Base-by-base conservation (phyloP, 805 yeast genomes). In the Saccharomyces jurei region DNA sequence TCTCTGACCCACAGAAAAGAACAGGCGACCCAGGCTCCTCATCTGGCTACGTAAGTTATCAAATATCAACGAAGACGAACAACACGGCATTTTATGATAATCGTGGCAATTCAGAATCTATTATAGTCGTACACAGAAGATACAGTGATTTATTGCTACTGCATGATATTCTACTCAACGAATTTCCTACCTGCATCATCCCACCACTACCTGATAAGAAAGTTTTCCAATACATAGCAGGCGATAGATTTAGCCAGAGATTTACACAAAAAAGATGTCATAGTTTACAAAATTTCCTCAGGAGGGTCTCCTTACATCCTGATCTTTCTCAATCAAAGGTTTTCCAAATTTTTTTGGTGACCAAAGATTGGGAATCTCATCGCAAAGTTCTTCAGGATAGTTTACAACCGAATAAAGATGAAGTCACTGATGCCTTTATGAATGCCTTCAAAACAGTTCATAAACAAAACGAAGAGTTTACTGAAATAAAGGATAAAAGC, bases 171-270 rank as follows among this genome's bases (percentile, higher is more conserved):
- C 74, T 92, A 52, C 68, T 77, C 51, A 84, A 82, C 60, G 97
- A 91, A 66, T 87, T 76, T 66, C 96, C 97, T 0, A 87, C 94
- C 3, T 77, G 88, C 56, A 81, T 94, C 13, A 81, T 92, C 0
- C 99, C 99, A 0, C 97, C 98, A 13, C 76, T 92, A 52, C 99
- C 99, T 0, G 95, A 92, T 58, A 91, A 90, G 69, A 88, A 87
- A 73, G 81, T 96, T 56, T 76, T 92, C 62, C 96, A 92, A 68
- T 92, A 94, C 70, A 78, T 92, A 52, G 90, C 95, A 41, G 98
- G 99, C 10, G 97, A 92, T 63, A 77, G 98, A 41, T 92, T 92
- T 67, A 83, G 92, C 28, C 77, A 81, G 13, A 90, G 87, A 55
- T 94, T 94, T 69, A 92, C 96, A 0, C 75, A 78, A 56, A 87